A percentile compares a stretch with the other conserved stretches of the same genome.
Conservation (phyloP, 768 basidiomycete genomes). For the Leccinellum rugosiceps region DNA sequence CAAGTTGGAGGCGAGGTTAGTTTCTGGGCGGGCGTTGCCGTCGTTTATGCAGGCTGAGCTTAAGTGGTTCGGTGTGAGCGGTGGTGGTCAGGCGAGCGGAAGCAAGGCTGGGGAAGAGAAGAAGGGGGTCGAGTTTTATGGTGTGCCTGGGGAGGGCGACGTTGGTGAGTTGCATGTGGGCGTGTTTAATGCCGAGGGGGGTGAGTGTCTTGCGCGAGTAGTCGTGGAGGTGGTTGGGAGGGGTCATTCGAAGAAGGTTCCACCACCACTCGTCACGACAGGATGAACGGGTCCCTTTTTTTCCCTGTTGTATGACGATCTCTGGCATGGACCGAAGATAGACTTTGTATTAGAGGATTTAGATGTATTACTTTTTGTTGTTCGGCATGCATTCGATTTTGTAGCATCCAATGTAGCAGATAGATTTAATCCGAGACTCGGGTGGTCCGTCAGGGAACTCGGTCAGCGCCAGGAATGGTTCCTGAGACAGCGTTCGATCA, state of each 20-base stretch:
- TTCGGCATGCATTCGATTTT: background rate
- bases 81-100: background rate
- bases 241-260: slow-evolving; percentile 21
- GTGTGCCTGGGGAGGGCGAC: slow-evolving; percentile 48
- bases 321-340: slow-evolving; percentile 1
- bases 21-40: slow-evolving; percentile 53
- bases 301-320: background rate
- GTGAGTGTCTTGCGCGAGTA: slow-evolving; percentile 51
- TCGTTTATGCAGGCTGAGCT: slow-evolving; percentile 54
- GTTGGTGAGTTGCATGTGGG: slow-evolving; percentile 54
- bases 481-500: background rate
- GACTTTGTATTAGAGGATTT: background rate
- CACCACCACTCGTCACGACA: slow-evolving; percentile 16
- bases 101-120: slow-evolving; percentile 35
- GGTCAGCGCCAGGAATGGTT: too few relatives aligned
- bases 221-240: slow-evolving; percentile 52
- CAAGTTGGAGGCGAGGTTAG: slow-evolving; percentile 46
- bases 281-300: slow-evolving; percentile 27
- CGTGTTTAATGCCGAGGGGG: slow-evolving; percentile 49
- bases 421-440: background rate
- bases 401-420: background rate
- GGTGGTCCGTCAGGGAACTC: background rate
- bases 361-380: background rate
- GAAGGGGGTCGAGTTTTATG: slow-evolving; percentile 55
- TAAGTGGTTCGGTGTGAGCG: slow-evolving; percentile 27